These are phyloP conservation scores for Pythium rishiriense DNA, from an alignment of 352 stramenopile species.

Conservation along the genomic window DNA sequence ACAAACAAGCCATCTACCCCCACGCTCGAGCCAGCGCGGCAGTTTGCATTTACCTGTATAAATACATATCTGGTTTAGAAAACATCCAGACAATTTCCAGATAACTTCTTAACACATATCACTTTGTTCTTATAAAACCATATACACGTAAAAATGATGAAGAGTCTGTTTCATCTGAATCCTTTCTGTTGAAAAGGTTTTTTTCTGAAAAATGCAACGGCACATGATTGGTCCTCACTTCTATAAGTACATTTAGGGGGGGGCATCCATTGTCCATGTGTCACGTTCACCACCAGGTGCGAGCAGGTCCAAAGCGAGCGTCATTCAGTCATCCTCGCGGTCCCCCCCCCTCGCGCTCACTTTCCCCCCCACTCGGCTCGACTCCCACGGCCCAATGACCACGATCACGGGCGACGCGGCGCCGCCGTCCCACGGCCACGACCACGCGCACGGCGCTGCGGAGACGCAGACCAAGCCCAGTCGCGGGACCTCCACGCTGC, in stretches of 20 bases:
- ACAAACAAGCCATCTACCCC: not conserved
- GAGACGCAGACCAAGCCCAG: conserved; percentile 1
- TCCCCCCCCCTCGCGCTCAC: conserved; percentile 3
- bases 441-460: not conserved
- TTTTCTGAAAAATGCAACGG: conserved; percentile 1
- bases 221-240: not conserved
- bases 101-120: not conserved
- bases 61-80: not conserved
- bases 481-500: conserved; percentile 17
- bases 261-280: not conserved
- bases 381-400: conserved; percentile 1
- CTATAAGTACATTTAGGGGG: conserved; percentile 17
- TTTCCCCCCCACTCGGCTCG: not conserved
- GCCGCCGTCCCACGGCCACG: conserved; percentile 10
- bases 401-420: conserved; percentile 17
- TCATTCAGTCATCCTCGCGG: not conserved
- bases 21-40: too few species aligned
- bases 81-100: not conserved
- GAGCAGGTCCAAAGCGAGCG: not conserved
- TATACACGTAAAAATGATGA: not conserved
- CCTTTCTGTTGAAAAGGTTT: conserved; percentile 1
- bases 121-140: not conserved
- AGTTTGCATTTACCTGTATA: conserved; percentile 1
- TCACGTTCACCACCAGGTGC: not conserved
- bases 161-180: not conserved